phyloP scores from a whole-genome alignment of 257 asterid genomes.

The Jasminum sambac region DNA sequence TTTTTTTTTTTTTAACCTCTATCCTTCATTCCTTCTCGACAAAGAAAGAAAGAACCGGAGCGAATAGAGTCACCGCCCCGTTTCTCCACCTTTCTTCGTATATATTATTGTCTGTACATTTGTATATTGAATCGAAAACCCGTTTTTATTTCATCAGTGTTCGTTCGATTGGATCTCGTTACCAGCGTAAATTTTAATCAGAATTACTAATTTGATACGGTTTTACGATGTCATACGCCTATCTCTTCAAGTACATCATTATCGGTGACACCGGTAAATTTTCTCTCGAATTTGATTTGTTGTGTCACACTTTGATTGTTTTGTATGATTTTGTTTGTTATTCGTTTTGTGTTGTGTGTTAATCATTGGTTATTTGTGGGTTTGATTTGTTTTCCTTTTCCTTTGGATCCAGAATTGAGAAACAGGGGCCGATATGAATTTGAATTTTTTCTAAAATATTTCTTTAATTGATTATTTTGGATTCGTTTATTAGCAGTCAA shows the following conservation, averaged over 20 bases:
- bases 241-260: conserved; percentile 73
- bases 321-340: neutral
- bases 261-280: conserved; percentile 62
- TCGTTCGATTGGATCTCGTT: neutral
- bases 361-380: neutral
- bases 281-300: neutral
- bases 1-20: too few species aligned
- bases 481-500: neutral
- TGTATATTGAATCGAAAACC: neutral
- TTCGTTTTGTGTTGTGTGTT: neutral
- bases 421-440: neutral
- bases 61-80: neutral
- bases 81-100: neutral
- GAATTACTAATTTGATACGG: conserved; percentile 24
- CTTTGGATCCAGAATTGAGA: conserved; percentile 19
- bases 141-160: neutral
- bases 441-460: conserved; percentile 2
- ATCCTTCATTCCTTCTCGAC: neutral
- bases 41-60: neutral
- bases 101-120: neutral
- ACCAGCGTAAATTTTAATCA: neutral
- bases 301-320: neutral
- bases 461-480: neutral
- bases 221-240: conserved; percentile 56
- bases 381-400: conserved; percentile 2